phyloP scores from a whole-genome alignment of 768 basidiomycete species.

The Dictyophora rubrovolvata region DNA sequence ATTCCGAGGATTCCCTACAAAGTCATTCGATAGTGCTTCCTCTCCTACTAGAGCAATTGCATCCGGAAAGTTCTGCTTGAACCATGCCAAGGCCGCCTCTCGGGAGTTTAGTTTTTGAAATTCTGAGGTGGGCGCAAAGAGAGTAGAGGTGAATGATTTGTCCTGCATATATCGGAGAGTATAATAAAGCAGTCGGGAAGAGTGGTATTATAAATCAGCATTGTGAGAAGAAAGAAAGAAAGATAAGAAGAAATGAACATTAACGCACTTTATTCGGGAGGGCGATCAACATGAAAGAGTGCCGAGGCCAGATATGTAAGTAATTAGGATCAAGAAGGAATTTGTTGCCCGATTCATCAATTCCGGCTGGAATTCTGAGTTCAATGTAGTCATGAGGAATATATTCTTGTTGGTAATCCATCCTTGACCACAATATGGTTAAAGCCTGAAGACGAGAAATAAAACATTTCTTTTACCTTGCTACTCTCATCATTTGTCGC shows the following conservation, averaged over 20 bases:
- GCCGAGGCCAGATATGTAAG: slow-evolving; percentile 98
- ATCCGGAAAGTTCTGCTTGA: slow-evolving; percentile 77
- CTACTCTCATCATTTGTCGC: slow-evolving; percentile 89
- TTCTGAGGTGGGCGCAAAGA: slow-evolving; percentile 78
- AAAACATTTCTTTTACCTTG: slow-evolving; percentile 40
- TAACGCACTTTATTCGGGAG: slow-evolving; percentile 85
- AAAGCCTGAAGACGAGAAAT: not conserved
- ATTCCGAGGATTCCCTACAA: slow-evolving; percentile 76
- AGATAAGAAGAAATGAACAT: slow-evolving; percentile 6
- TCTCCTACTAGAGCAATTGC: slow-evolving; percentile 81
- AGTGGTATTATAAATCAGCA: not conserved
- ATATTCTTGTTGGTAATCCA: slow-evolving; percentile 93
- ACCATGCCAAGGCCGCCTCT: slow-evolving; percentile 59
- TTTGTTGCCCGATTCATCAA: slow-evolving; percentile 34
- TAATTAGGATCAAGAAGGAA: slow-evolving; percentile 91
- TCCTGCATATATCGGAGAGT: slow-evolving; percentile 44
- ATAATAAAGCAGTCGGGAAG: slow-evolving; percentile 1
- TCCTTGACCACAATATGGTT: slow-evolving; percentile 40
- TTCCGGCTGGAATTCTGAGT: slow-evolving; percentile 67
- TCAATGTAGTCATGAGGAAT: slow-evolving; percentile 95
- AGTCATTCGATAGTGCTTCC: slow-evolving; percentile 63
- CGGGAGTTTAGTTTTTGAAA: slow-evolving; percentile 57
- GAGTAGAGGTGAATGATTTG: slow-evolving; percentile 92
- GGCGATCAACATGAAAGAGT: slow-evolving; percentile 98
- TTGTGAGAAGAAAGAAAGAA: not conserved